Conservation (phyloP, 768 basidiomycete genomes). For the Piloderma croceum region DNA sequence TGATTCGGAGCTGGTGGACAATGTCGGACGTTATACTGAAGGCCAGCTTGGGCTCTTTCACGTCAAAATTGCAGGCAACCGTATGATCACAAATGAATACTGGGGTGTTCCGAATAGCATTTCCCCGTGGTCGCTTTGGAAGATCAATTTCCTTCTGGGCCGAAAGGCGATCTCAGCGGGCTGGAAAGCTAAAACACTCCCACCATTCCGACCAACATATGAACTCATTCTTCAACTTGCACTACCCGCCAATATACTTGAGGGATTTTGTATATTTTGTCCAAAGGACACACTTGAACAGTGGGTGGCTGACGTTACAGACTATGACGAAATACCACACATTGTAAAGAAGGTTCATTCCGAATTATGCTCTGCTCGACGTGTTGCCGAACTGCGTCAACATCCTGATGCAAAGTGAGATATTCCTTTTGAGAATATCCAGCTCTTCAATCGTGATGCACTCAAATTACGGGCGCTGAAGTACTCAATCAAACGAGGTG, state of each 20-base stretch:
- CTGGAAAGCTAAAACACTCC: conserved; percentile 10
- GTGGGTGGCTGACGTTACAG: too few relatives aligned
- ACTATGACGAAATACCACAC: too few relatives aligned
- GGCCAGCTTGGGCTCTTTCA: conserved; percentile 22
- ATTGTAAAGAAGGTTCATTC: too few relatives aligned
- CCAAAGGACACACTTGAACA: neutral
- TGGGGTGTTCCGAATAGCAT: conserved; percentile 24
- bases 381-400: conserved; percentile 1
- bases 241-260: conserved; percentile 7
- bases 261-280: conserved; percentile 7
- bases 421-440: conserved; percentile 8
- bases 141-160: conserved; percentile 6
- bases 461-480: conserved; percentile 7
- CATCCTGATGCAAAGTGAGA: conserved; percentile 4
- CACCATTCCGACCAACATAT: conserved; percentile 6
- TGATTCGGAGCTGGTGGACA: conserved; percentile 14
- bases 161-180: conserved; percentile 9
- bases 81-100: conserved; percentile 20
- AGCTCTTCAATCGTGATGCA: conserved; percentile 14
- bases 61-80: conserved; percentile 18
- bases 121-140: conserved; percentile 12
- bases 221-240: conserved; percentile 9
- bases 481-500: conserved; percentile 10
- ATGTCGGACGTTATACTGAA: conserved; percentile 12
- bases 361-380: conserved; percentile 5